phyloP scores from a whole-genome alignment of 805 yeast genomes.

The baker's yeast (Saccharomyces cerevisiae) region DNA sequence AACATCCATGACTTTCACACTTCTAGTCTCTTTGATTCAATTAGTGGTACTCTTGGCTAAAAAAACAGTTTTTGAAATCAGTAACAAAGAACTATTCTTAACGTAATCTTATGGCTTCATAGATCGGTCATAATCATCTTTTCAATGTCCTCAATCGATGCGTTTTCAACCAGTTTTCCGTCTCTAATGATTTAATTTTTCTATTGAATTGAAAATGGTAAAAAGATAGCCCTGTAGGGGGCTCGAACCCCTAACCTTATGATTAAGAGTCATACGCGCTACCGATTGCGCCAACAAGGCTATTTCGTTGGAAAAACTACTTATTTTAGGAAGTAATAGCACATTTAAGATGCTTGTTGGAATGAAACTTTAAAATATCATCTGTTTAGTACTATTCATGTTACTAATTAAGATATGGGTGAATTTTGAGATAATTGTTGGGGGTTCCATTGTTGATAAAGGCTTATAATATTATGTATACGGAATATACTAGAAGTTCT shows the following conservation, averaged over 20 bases:
- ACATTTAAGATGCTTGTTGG: too few species aligned
- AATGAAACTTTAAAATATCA: too few species aligned
- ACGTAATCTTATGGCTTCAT: background rate
- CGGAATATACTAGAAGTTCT: too few species aligned
- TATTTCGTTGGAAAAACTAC: too few species aligned
- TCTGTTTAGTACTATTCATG: too few species aligned
- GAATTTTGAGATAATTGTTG: too few species aligned
- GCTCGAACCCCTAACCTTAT: slow-evolving; percentile 33
- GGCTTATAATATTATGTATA: too few species aligned
- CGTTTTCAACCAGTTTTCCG: background rate
- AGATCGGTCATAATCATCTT: background rate
- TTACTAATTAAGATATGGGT: too few species aligned
- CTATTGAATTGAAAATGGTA: background rate
- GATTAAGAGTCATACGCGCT: slow-evolving; percentile 32
- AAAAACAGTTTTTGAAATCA: background rate
- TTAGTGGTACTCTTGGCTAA: background rate
- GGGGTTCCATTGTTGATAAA: too few species aligned
- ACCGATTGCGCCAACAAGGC: slow-evolving; percentile 34
- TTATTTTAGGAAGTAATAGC: background rate
- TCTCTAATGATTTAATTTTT: background rate
- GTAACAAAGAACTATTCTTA: background rate
- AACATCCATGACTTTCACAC: slow-evolving; percentile 1
- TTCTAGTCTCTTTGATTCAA: slow-evolving; percentile 1
- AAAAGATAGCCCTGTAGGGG: slow-evolving; percentile 30
- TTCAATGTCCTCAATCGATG: background rate